Conservation (phyloP, 805 yeast genomes). For the Candida oleophila region DNA sequence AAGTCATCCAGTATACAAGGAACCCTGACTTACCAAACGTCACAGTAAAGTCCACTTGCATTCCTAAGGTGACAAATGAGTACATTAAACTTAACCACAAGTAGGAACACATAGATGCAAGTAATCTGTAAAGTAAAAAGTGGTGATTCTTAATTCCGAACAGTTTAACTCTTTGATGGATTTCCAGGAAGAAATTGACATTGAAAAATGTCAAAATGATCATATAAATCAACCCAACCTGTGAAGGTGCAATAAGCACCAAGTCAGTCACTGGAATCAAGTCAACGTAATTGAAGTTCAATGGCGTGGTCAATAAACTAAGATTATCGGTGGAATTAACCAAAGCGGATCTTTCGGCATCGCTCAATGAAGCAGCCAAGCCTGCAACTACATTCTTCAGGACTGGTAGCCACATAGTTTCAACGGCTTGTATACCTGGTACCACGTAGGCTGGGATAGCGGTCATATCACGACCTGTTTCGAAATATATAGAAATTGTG, state of each 20-base stretch:
- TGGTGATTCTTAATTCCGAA: conserved; percentile 40
- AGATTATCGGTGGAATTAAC: background rate
- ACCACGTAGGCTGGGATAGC: conserved; percentile 43
- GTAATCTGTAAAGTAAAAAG: conserved; percentile 52
- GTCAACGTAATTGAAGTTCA: conserved; percentile 40
- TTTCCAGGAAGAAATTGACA: conserved; percentile 54
- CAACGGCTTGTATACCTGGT: conserved; percentile 42
- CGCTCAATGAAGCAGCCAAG: conserved; percentile 17
- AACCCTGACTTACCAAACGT: conserved; percentile 71
- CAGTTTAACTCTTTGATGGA: conserved; percentile 51
- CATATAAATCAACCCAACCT: conserved; percentile 72
- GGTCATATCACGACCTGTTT: conserved; percentile 62
- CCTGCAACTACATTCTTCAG: conserved; percentile 16
- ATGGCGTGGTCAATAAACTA: conserved; percentile 29
- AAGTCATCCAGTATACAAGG: conserved; percentile 69
- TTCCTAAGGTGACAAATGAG: conserved; percentile 62
- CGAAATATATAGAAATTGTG: conserved; percentile 46
- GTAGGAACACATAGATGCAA: conserved; percentile 51
- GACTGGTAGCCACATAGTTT: conserved; percentile 25
- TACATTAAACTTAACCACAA: conserved; percentile 58
- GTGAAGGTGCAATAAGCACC: conserved; percentile 63
- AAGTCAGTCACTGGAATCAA: conserved; percentile 49
- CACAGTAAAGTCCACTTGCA: conserved; percentile 57
- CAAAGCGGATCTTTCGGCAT: background rate
- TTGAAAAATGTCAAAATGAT: conserved; percentile 74